phyloP scores from a whole-genome alignment of 2,329 filamentous ascomycete genomes.

The Septoria linicola region DNA sequence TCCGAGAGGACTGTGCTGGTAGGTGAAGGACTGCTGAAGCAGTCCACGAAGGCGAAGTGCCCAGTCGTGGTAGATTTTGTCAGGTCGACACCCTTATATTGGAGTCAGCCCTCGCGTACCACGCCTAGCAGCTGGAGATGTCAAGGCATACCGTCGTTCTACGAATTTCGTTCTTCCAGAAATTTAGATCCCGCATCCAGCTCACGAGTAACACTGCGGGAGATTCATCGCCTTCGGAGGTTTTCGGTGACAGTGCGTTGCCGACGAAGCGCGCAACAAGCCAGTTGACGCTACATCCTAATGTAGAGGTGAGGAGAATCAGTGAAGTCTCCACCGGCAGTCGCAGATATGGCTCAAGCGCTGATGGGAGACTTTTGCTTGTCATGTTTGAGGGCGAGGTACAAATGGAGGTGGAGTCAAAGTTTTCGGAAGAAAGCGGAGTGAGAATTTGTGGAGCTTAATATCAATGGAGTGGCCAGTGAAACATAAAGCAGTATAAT shows the following conservation, averaged over 20 bases:
- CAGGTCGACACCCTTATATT: conserved; percentile 68
- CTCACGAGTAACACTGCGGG: conserved; percentile 69
- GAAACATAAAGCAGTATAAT: too few relatives aligned
- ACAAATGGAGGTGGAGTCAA: not conserved
- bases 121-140: too few relatives aligned
- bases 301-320: conserved; percentile 66
- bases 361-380: conserved; percentile 50
- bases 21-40: conserved; percentile 46
- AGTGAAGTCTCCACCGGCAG: conserved; percentile 61
- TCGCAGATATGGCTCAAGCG: conserved; percentile 63
- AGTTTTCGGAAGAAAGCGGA: not conserved
- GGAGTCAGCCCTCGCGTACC: too few relatives aligned
- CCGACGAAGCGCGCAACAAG: conserved; percentile 54
- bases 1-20: conserved; percentile 10
- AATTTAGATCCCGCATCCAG: conserved; percentile 73
- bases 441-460: not conserved
- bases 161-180: conserved; percentile 69
- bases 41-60: conserved; percentile 73
- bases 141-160: conserved; percentile 31
- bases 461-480: too few relatives aligned
- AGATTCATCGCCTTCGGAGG: conserved; percentile 31
- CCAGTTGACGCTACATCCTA: conserved; percentile 55
- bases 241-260: conserved; percentile 42
- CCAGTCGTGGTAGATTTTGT: conserved; percentile 57
- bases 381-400: conserved; percentile 11